Conservation (phyloP, 2,329 filamentous ascomycete genomes). For the Colletotrichum limetticola region DNA sequence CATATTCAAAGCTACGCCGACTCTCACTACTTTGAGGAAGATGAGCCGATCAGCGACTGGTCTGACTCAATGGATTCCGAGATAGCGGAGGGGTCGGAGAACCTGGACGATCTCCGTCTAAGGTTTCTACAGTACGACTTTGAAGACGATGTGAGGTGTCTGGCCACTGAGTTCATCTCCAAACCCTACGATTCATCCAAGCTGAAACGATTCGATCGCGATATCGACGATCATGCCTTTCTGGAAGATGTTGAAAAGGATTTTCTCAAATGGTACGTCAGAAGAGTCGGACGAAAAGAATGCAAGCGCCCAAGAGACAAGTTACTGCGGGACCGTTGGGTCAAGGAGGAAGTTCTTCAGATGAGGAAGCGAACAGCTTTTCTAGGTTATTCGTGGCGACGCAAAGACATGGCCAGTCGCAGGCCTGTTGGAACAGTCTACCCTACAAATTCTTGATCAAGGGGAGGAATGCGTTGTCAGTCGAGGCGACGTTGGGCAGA, state of each 20-base stretch:
- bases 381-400: conserved; percentile 88
- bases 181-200: conserved; percentile 59
- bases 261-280: conserved; percentile 61
- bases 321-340: conserved; percentile 77
- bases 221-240: conserved; percentile 53
- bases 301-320: conserved; percentile 86
- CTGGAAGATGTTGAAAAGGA: conserved; percentile 51
- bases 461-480: not conserved
- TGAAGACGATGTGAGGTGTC: not conserved
- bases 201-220: conserved; percentile 60
- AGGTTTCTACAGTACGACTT: not conserved
- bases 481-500: not conserved
- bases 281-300: conserved; percentile 69
- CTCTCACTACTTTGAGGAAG: conserved; percentile 91
- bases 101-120: not conserved
- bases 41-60: conserved; percentile 76
- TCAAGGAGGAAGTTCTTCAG: conserved; percentile 76
- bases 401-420: conserved; percentile 51
- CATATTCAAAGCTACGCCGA: conserved; percentile 75
- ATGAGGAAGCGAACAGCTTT: conserved; percentile 87
- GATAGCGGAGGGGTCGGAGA: not conserved
- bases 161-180: conserved; percentile 52
- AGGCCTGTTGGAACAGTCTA: not conserved
- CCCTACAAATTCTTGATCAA: not conserved
- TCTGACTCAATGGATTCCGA: conserved; percentile 53